Evolutionary conservation across 768 basidiomycete species (phyloP), one percentile per base, ranked within the genome.

Genomic region (Suillus weaverae): DNA sequence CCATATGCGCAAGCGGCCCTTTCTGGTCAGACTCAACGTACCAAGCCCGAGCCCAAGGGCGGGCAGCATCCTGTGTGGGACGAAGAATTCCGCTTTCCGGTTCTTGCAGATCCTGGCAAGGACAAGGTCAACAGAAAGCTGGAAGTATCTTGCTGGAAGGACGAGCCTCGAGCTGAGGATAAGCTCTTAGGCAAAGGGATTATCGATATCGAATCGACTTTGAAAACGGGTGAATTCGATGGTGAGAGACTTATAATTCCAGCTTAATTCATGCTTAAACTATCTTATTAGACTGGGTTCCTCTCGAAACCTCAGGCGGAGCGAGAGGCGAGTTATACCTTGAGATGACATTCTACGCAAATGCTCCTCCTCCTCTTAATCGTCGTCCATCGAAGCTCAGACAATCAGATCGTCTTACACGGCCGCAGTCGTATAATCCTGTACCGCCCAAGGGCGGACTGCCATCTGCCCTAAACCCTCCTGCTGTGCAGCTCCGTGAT

Each of bases 11-110:
- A 90, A 67, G 81, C 87, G 7, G 78, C 81, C 3, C 77, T 95
- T 64, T 77, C 80, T 75, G 86, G 87, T 44, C 79, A 79, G 20
- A 87, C 84, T 60, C 86, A 91, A 71, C 84, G 85, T 64, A 95
- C 94, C 0, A 81, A 85, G 61, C 83, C 88, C 65, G 90, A 94
- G 70, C 81, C 87, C 68, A 94, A 89, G 72, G 95, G 95, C 3
- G 96, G 96, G 0, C 96, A 98, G 72, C 91, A 93, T 76, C 96
- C 96, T 2, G 86, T 89, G 65, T 98, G 95, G 94, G 95, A 97
- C 72, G 87, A 87, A 39, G 95, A 97, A 75, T 75, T 96, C 61
- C 86, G 94, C 50, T 88, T 95, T 74, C 84, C 88, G 6, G 81
- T 98, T 55, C 74, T 84, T 69, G 87, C 86, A 70, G 84, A 85